phyloP scores from a whole-genome alignment of 805 yeast species.

The Nakazawaea ishiwadae region DNA sequence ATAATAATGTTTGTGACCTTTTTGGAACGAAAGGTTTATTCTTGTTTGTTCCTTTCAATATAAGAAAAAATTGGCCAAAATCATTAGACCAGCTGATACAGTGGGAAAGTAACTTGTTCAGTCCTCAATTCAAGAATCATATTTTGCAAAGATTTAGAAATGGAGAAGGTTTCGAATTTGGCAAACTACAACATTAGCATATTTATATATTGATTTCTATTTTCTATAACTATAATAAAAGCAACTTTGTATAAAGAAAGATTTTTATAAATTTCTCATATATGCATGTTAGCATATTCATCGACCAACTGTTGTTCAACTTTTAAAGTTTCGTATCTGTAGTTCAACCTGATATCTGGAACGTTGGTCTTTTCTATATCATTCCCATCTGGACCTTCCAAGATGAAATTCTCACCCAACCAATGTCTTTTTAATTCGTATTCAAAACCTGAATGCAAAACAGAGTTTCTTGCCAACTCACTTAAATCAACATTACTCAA shows the following conservation, averaged over 20 bases:
- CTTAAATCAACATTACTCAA: slow-evolving; percentile 95
- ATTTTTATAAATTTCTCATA: slow-evolving; percentile 12
- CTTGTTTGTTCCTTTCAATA: slow-evolving; percentile 19
- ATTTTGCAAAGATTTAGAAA: slow-evolving; percentile 20
- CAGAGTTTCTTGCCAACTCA: slow-evolving; percentile 91
- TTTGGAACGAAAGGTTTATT: slow-evolving; percentile 13
- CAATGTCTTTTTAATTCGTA: slow-evolving; percentile 81
- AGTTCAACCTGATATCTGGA: slow-evolving; percentile 81
- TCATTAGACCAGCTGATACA: slow-evolving; percentile 21
- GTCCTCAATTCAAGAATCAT: slow-evolving; percentile 19
- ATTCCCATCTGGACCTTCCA: slow-evolving; percentile 70
- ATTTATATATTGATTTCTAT: too few relatives aligned
- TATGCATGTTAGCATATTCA: slow-evolving; percentile 38
- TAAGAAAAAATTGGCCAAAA: too few relatives aligned
- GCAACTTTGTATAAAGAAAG: background rate
- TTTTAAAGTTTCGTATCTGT: slow-evolving; percentile 74
- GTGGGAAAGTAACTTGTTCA: slow-evolving; percentile 22
- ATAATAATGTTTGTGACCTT: slow-evolving; percentile 31
- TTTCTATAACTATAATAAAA: background rate
- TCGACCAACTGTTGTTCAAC: slow-evolving; percentile 68
- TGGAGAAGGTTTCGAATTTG: slow-evolving; percentile 24
- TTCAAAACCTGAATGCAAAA: slow-evolving; percentile 92
- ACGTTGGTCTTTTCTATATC: slow-evolving; percentile 93
- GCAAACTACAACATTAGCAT: slow-evolving; percentile 14
- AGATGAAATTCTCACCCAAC: slow-evolving; percentile 67